Base-by-base conservation (phyloP, 2,329 filamentous ascomycete species). In the Phoma sp. region DNA sequence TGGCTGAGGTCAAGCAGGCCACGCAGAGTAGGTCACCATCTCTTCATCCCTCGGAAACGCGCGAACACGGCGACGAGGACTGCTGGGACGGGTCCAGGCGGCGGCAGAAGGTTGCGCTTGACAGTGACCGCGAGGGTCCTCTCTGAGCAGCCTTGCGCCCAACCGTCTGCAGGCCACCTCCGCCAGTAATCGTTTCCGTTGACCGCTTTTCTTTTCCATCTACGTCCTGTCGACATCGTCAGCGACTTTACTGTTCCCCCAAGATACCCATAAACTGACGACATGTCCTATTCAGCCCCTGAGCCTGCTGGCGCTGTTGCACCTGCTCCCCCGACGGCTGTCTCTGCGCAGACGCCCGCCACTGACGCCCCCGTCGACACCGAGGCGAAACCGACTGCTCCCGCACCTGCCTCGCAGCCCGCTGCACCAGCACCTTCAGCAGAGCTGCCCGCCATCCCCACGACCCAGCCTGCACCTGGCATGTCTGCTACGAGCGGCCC, bases 401-500 rank as follows among this genome's bases (percentile, higher is more conserved):
- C 55, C 7, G 45, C 46, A 24, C 45, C 40, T 33, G 39, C 39
- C 22, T 49, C 53, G 12, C 38, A 55, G n/a, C 33, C 47, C 19
- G 24, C 46, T n/a, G 53, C 49, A 37, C 45, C 51, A 33, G 57
- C 60, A n/a, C 43, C 57, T 47, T 36, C 53, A 5, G 51, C 55
- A 19, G 43, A 49, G 4, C 40, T 52, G 10, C 55, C 55, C 21
- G 40, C 29, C 2, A 50, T 72, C 36, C 70, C 73, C 4, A 50
- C 63, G 7, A 60, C 58, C 12, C 64, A 69, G 57, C 65, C 68
- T 22, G 72, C 71, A 21, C 70, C 70, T 17, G 73, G 73, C 31
- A 76, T 76, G 74, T 75, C 71, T 32, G 74, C 74, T 12, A 76
- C 74, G 9, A 75, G 71, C 31, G 74, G 74, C 15, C 74, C 74